These are phyloP conservation scores for Litsea cubeba DNA, from an alignment of 164 flowering plant species.

Conservation along the genomic window DNA sequence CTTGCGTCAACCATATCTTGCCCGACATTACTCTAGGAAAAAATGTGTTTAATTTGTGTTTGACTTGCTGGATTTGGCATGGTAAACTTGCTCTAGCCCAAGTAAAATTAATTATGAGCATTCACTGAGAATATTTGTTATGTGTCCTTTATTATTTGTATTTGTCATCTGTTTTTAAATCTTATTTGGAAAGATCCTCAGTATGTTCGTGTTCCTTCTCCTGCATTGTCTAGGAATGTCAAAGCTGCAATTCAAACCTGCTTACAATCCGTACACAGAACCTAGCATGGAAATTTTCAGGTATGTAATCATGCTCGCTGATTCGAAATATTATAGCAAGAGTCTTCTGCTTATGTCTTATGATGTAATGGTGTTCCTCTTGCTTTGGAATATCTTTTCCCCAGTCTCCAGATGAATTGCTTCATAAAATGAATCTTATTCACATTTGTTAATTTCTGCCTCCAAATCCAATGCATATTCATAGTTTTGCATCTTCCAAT, in stretches of 20 bases:
- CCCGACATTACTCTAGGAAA: neutral
- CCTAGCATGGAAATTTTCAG: constrained; percentile 99
- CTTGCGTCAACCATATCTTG: neutral
- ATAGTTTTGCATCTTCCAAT: neutral
- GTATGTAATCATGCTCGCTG: constrained; percentile 23
- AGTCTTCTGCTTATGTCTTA: neutral
- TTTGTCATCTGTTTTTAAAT: neutral
- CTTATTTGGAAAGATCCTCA: too few species aligned
- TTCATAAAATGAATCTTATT: neutral
- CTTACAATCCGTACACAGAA: constrained; percentile 96
- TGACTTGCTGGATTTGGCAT: neutral
- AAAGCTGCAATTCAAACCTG: constrained; percentile 82
- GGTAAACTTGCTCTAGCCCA: too few species aligned
- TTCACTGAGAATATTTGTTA: neutral
- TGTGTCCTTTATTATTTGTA: too few species aligned
- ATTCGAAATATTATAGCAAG: neutral
- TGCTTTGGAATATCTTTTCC: neutral
- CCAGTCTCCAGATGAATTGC: neutral
- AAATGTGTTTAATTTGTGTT: neutral
- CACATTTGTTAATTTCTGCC: neutral
- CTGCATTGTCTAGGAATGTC: constrained; percentile 59
- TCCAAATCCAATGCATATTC: too few species aligned
- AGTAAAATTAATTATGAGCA: neutral
- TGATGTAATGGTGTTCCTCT: neutral
- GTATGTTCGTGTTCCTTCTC: neutral